These are phyloP conservation scores for Geotrichum fermentans DNA, from an alignment of 1,139 yeast species.

Conservation along the genomic window DNA sequence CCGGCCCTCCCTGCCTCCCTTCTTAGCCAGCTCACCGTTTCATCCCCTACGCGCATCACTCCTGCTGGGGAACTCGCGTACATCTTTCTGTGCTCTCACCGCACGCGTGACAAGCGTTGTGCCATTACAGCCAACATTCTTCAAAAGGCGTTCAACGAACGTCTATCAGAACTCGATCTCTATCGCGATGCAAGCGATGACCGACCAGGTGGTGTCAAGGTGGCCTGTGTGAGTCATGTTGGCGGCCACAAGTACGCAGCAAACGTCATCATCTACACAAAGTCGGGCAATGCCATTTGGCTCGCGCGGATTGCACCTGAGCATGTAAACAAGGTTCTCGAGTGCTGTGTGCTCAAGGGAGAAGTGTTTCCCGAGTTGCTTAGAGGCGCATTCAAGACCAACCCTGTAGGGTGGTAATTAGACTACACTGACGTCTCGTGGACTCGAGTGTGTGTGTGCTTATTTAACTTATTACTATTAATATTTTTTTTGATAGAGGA, in stretches of 20 bases:
- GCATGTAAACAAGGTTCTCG: slow-evolving; percentile 67
- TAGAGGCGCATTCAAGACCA: slow-evolving; percentile 48
- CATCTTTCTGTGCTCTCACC: slow-evolving; percentile 80
- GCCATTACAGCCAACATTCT: slow-evolving; percentile 93
- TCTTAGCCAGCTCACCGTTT: background rate
- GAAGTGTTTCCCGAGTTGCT: slow-evolving; percentile 67
- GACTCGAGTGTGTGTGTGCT: background rate
- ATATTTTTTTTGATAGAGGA: no score
- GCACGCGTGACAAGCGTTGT: slow-evolving; percentile 86
- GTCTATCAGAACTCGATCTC: slow-evolving; percentile 62
- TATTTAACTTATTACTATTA: no score
- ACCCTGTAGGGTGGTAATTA: slow-evolving; percentile 51
- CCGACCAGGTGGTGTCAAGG: slow-evolving; percentile 68
- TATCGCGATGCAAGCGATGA: slow-evolving; percentile 71
- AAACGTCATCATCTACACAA: slow-evolving; percentile 70
- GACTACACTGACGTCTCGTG: background rate
- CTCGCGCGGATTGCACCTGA: slow-evolving; percentile 77
- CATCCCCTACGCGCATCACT: slow-evolving; percentile 15
- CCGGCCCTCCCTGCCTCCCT: background rate
- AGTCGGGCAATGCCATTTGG: slow-evolving; percentile 78
- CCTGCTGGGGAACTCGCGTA: slow-evolving; percentile 49
- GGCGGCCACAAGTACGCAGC: slow-evolving; percentile 97
- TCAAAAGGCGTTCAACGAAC: slow-evolving; percentile 71
- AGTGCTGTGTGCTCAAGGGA: slow-evolving; percentile 65
- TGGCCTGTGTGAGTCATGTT: slow-evolving; percentile 72